Percentiles rank a stretch among this genome's conserved stretches.
These are phyloP conservation scores for Evernia prunastri DNA, from an alignment of 495 filamentous ascomycete species.

Conservation along the genomic window DNA sequence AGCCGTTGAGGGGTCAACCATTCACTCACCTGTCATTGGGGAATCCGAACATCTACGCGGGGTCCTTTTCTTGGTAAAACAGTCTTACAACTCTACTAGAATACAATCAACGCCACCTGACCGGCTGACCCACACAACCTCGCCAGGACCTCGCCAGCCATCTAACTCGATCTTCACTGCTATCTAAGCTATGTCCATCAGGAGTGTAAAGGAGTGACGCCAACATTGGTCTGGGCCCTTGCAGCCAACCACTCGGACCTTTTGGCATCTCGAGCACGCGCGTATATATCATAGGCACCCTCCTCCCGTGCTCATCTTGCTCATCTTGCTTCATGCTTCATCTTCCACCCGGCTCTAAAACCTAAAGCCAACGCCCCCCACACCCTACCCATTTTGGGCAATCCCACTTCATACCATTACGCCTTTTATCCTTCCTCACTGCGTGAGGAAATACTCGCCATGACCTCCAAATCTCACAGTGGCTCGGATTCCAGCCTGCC, in stretches of 20 bases:
- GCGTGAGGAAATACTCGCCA: not conserved
- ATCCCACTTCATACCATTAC: not conserved
- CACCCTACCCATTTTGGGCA: not conserved
- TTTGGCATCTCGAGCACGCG: not conserved
- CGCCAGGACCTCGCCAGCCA: no score
- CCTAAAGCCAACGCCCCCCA: not conserved
- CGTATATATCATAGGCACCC: not conserved
- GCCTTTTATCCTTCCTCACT: not conserved
- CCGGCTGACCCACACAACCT: no score
- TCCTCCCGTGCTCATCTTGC: no score
- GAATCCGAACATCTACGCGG: no score
- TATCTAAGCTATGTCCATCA: not conserved
- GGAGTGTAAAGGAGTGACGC: not conserved
- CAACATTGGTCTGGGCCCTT: no score
- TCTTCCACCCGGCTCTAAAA: not conserved
- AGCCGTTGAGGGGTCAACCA: no score
- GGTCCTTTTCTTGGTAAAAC: no score
- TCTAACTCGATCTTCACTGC: not conserved
- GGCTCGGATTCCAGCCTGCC: constrained; percentile 9
- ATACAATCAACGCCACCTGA: no score
- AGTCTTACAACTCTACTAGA: no score
- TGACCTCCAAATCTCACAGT: not conserved
- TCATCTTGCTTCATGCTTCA: not conserved
- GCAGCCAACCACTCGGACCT: not conserved
- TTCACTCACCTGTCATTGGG: no score